These are phyloP conservation scores for Fraxinus pennsylvanica DNA, from an alignment of 257 asterid species.

Conservation along the genomic window DNA sequence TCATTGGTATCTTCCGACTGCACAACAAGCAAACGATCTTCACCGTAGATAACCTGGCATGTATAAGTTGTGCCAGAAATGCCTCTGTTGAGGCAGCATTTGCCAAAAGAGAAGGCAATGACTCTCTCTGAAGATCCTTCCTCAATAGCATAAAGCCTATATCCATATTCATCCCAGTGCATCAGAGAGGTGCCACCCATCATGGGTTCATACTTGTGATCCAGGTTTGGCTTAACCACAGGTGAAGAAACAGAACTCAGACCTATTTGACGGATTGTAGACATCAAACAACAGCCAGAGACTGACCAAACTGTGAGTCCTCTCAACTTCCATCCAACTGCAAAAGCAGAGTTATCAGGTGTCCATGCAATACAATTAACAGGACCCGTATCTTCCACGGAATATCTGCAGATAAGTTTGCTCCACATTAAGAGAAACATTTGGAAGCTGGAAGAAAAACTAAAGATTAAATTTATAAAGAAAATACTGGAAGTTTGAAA, in stretches of 20 bases:
- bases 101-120: slow-evolving; percentile 89
- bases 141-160: slow-evolving; percentile 92
- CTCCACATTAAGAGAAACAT: neutral
- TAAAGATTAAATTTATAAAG: slow-evolving; percentile 9
- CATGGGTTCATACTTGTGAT: slow-evolving; percentile 89
- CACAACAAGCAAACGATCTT: slow-evolving; percentile 94
- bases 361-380: slow-evolving; percentile 97
- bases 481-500: neutral
- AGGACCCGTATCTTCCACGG: slow-evolving; percentile 92
- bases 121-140: slow-evolving; percentile 88
- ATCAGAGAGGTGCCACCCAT: slow-evolving; percentile 84
- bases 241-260: slow-evolving; percentile 92
- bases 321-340: slow-evolving; percentile 99
- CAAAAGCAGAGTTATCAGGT: slow-evolving; percentile 91
- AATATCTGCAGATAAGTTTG: slow-evolving; percentile 56
- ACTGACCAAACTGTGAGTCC: slow-evolving; percentile 99
- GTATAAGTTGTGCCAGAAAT: slow-evolving; percentile 91
- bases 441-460: neutral
- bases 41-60: slow-evolving; percentile 96
- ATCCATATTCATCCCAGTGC: slow-evolving; percentile 99
- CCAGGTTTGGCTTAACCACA: slow-evolving; percentile 75
- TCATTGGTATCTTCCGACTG: slow-evolving; percentile 98
- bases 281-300: slow-evolving; percentile 99
- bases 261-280: slow-evolving; percentile 93
- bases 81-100: slow-evolving; percentile 97